A percentile compares a stretch with the other conserved stretches of the same genome.
Conservation (phyloP, 169 alveolate genomes). For the Prorocentrum cordatum region DNA sequence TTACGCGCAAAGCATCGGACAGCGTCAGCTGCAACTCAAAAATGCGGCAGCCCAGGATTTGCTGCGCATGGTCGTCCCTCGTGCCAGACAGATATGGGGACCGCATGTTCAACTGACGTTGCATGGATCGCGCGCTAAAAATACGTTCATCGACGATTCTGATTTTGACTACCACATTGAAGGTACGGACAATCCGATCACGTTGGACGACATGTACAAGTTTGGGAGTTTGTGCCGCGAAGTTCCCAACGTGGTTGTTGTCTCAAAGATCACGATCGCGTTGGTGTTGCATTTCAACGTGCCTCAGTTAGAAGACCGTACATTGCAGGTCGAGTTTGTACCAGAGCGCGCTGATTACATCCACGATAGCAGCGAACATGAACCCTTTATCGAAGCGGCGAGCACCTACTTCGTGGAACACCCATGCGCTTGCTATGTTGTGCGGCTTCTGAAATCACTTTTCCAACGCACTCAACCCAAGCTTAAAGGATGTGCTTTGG, state of each 20-base stretch:
- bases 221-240: background rate
- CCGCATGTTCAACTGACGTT: background rate
- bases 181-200: background rate
- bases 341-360: background rate
- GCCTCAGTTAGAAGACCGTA: background rate
- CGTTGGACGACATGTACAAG: background rate
- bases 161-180: background rate
- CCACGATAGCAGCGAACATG: background rate
- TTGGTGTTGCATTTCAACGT: background rate
- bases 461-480: background rate
- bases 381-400: background rate
- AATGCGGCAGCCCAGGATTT: background rate
- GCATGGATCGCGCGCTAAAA: background rate
- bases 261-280: background rate
- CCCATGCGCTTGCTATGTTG: background rate
- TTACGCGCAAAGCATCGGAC: background rate
- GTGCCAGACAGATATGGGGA: background rate
- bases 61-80: background rate
- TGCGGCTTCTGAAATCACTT: background rate
- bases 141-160: background rate
- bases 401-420: background rate
- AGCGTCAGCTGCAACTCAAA: background rate
- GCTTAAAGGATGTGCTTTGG: background rate
- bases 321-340: background rate
- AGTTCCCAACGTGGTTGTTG: background rate